phyloP scores from a whole-genome alignment of 2,329 filamentous ascomycete genomes.

The Colletotrichum eleusines region DNA sequence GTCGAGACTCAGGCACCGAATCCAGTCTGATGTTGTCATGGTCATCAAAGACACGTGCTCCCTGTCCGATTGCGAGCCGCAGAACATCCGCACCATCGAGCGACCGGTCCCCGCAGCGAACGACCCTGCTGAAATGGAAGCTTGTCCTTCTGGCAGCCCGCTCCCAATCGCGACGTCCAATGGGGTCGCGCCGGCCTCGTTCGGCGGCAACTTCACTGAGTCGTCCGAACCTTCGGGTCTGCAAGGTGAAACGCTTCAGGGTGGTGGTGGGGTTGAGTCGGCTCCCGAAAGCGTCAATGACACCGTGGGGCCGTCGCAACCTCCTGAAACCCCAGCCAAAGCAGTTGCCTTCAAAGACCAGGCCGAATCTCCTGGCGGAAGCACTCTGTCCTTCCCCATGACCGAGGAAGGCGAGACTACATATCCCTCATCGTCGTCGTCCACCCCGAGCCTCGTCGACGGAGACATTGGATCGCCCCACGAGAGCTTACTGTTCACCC shows the following conservation, averaged over 20 bases:
- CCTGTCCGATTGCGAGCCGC: conserved; percentile 51
- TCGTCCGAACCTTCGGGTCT: conserved; percentile 37
- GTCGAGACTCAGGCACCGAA: conserved; percentile 57
- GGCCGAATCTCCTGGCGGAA: conserved; percentile 17
- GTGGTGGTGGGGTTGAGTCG: conserved; percentile 30
- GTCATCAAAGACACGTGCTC: conserved; percentile 65
- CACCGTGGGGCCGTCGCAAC: conserved; percentile 29
- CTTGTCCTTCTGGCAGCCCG: conserved; percentile 30
- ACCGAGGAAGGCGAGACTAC: conserved; percentile 41
- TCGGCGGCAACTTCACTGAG: conserved; percentile 32
- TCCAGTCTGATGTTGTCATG: conserved; percentile 61
- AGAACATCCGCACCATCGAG: conserved; percentile 41
- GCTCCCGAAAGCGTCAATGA: conserved; percentile 21
- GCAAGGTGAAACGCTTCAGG: conserved; percentile 39
- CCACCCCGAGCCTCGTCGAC: conserved; percentile 44
- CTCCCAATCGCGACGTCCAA: conserved; percentile 28
- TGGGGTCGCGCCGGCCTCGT: conserved; percentile 27
- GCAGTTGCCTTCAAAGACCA: conserved; percentile 18
- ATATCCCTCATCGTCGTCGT: conserved; percentile 41
- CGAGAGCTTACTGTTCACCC: conserved; percentile 44
- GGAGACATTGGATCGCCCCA: conserved; percentile 42
- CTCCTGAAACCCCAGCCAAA: conserved; percentile 39
- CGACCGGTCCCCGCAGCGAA: conserved; percentile 34
- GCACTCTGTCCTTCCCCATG: conserved; percentile 22
- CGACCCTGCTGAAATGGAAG: conserved; percentile 40